Evolutionary conservation across 768 basidiomycete genomes (phyloP).

Genomic region (Leccinum boreale): DNA sequence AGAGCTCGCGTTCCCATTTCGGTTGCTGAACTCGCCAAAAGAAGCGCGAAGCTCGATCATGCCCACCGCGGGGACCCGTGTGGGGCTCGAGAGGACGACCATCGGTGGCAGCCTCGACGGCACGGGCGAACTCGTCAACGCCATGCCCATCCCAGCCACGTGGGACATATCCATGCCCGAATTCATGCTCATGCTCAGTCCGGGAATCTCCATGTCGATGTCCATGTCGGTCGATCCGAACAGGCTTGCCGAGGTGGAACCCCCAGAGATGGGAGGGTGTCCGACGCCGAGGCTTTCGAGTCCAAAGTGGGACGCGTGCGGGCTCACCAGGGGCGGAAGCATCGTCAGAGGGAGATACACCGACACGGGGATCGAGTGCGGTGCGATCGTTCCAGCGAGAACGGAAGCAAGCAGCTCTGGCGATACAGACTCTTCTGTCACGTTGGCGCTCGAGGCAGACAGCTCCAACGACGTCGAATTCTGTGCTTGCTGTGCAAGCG

Average conservation of each 20-base stretch:
- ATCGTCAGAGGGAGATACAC: constrained; percentile 51
- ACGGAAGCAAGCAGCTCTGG: constrained; percentile 62
- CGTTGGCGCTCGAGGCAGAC: constrained; percentile 24
- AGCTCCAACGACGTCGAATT: background rate
- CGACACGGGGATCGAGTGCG: constrained; percentile 61
- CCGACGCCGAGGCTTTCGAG: constrained; percentile 27
- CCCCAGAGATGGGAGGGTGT: constrained; percentile 19
- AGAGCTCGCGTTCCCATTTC: constrained; percentile 8
- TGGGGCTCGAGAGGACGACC: constrained; percentile 66
- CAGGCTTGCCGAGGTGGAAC: constrained; percentile 25
- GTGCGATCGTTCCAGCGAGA: constrained; percentile 48
- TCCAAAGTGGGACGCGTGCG: constrained; percentile 25
- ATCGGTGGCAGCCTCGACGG: constrained; percentile 42
- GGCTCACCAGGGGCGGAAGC: constrained; percentile 20
- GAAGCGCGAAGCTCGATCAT: constrained; percentile 61
- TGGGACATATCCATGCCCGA: constrained; percentile 26
- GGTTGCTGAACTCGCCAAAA: constrained; percentile 46
- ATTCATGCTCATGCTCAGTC: constrained; percentile 35
- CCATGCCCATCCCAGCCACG: constrained; percentile 29
- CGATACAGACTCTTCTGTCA: constrained; percentile 32
- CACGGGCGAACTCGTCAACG: constrained; percentile 31
- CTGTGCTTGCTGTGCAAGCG: constrained; percentile 3
- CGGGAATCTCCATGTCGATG: constrained; percentile 36
- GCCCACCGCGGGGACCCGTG: constrained; percentile 60
- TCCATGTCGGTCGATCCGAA: constrained; percentile 32